A percentile compares a stretch with the other conserved stretches of the same genome.
These are phyloP conservation scores for Ceratocystis alfenasii DNA, from an alignment of 2,329 filamentous ascomycete genomes.

Conservation along the genomic window DNA sequence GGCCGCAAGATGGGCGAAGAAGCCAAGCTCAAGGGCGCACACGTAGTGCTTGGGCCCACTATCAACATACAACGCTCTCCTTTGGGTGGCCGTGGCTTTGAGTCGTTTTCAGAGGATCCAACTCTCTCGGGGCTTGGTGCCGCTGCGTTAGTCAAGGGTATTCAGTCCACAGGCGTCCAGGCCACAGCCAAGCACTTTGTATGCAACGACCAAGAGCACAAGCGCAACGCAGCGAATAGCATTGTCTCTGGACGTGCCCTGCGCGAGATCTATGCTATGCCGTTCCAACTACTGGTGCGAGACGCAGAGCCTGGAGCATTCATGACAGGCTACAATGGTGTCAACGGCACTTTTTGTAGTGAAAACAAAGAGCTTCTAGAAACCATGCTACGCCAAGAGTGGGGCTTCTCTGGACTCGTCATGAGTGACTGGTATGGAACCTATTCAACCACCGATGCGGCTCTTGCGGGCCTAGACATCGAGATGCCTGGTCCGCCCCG, in stretches of 20 bases:
- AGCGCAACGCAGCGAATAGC: constrained; percentile 43
- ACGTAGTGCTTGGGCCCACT: constrained; percentile 57
- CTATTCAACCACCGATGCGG: constrained; percentile 42
- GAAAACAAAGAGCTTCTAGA: constrained; percentile 42
- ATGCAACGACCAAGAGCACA: constrained; percentile 50
- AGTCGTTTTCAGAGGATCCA: constrained; percentile 48
- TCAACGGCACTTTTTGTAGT: constrained; percentile 45
- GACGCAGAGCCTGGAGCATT: constrained; percentile 41
- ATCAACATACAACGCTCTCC: constrained; percentile 51
- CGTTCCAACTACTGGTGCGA: constrained; percentile 45
- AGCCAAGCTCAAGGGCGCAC: constrained; percentile 55
- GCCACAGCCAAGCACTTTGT: constrained; percentile 51
- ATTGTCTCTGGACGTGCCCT: constrained; percentile 45
- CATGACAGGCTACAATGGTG: constrained; percentile 49
- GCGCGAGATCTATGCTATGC: constrained; percentile 46
- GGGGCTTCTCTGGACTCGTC: constrained; percentile 45
- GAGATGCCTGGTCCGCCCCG: constrained; percentile 49
- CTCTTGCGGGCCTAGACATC: constrained; percentile 43
- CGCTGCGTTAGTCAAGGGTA: constrained; percentile 42
- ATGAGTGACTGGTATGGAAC: constrained; percentile 51
- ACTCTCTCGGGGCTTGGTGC: constrained; percentile 44
- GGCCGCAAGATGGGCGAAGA: constrained; percentile 60
- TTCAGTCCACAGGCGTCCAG: constrained; percentile 44
- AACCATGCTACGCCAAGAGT: constrained; percentile 42
- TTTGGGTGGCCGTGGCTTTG: constrained; percentile 48